A percentile compares a stretch with the other conserved stretches of the same genome.
These are phyloP conservation scores for Candida corydali DNA, from an alignment of 805 yeast genomes.

Conservation along the genomic window DNA sequence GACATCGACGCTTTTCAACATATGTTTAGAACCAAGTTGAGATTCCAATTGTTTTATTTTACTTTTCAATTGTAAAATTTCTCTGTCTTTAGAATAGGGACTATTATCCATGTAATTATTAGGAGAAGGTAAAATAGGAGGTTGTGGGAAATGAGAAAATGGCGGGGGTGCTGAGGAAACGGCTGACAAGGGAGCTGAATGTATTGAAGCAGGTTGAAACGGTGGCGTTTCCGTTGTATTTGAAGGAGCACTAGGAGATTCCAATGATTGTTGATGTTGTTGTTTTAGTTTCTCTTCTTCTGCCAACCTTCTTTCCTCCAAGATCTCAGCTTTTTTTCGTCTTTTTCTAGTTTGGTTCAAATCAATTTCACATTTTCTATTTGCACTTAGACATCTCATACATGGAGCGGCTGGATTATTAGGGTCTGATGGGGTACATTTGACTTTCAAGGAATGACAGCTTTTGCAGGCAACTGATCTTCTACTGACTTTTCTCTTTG, in stretches of 20 bases:
- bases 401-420: constrained; percentile 63
- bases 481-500: constrained; percentile 17
- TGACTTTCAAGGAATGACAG: constrained; percentile 83
- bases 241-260: not conserved
- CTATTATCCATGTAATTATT: not conserved
- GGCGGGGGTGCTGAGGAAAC: not conserved
- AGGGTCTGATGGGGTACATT: constrained; percentile 70
- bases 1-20: not conserved
- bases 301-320: constrained; percentile 16
- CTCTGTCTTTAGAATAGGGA: constrained; percentile 5
- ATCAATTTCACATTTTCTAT: constrained; percentile 65
- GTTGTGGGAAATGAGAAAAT: not conserved
- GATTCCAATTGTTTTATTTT: constrained; percentile 6
- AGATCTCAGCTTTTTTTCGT: constrained; percentile 29
- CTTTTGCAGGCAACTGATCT: constrained; percentile 59
- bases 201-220: too few relatives aligned
- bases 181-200: not conserved
- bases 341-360: constrained; percentile 53
- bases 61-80: constrained; percentile 5
- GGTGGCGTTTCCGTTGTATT: not conserved
- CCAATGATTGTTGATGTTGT: not conserved
- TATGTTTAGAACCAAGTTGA: constrained; percentile 3
- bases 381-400: constrained; percentile 63
- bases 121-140: constrained; percentile 1
- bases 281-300: constrained; percentile 12